Percentiles rank a stretch among this genome's conserved stretches.
Conservation (phyloP, 163 green algal genomes). For the Chlorella variabilis region DNA sequence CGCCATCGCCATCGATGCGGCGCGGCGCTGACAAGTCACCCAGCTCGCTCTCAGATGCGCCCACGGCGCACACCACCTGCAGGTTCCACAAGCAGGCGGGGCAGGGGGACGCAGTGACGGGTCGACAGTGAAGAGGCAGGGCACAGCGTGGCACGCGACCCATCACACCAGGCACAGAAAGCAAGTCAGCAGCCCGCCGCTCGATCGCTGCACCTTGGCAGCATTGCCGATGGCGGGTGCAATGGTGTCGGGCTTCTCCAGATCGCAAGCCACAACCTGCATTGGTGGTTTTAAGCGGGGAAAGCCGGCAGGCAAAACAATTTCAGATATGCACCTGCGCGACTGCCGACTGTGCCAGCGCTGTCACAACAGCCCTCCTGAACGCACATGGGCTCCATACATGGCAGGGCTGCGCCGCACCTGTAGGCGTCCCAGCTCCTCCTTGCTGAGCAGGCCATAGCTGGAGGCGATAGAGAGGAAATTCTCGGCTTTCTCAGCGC, state of each 20-base stretch:
- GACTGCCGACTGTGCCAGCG: too few species aligned
- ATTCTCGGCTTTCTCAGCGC: slow-evolving; percentile 42
- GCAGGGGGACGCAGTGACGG: background rate
- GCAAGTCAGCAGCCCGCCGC: background rate
- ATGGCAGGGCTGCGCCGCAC: background rate
- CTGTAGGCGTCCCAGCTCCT: slow-evolving; percentile 51
- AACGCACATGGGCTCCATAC: too few species aligned
- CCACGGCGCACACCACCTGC: slow-evolving; percentile 83
- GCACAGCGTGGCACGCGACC: background rate
- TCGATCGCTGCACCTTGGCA: slow-evolving; percentile 53
- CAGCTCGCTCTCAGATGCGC: slow-evolving; percentile 73
- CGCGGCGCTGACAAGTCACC: slow-evolving; percentile 70
- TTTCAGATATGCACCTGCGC: too few species aligned
- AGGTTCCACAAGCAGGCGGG: background rate
- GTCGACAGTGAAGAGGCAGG: too few species aligned
- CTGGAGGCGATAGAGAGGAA: slow-evolving; percentile 41
- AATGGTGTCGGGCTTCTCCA: slow-evolving; percentile 64
- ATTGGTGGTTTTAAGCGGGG: too few species aligned
- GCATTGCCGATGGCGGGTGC: slow-evolving; percentile 71
- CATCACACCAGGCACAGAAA: too few species aligned
- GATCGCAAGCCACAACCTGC: slow-evolving; percentile 68
- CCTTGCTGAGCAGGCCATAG: slow-evolving; percentile 55
- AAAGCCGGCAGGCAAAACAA: background rate
- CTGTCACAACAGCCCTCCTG: too few species aligned
- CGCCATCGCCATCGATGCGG: slow-evolving; percentile 66